Percentiles rank a stretch among this genome's conserved stretches.
phyloP scores from a whole-genome alignment of 2,329 filamentous ascomycete species.

The Orbilia ellipsospora region DNA sequence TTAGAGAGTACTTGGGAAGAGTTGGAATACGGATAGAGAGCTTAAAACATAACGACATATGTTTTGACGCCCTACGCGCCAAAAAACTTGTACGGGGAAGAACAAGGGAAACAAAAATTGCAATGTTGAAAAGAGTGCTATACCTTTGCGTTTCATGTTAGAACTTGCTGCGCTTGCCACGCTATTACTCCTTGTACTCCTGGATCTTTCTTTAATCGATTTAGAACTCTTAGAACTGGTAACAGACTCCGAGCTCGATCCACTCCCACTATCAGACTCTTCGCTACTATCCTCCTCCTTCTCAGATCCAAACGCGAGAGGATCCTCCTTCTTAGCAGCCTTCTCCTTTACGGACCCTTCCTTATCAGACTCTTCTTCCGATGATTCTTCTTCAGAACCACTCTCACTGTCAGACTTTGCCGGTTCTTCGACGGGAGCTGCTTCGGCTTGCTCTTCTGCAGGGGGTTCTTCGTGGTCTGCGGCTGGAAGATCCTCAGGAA shows the following conservation, averaged over 20 bases:
- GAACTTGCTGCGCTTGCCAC: conserved; percentile 38
- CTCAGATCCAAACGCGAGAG: conserved; percentile 42
- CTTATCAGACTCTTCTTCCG: conserved; percentile 37
- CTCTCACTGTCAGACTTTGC: conserved; percentile 34
- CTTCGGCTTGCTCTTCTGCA: conserved; percentile 33
- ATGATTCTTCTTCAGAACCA: conserved; percentile 37
- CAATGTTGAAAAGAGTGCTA: too few species aligned
- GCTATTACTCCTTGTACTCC: conserved; percentile 39
- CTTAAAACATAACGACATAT: too few species aligned
- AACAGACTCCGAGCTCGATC: conserved; percentile 40
- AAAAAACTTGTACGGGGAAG: too few species aligned
- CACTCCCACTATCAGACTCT: conserved; percentile 33
- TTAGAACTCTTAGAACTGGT: conserved; percentile 41
- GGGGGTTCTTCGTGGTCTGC: conserved; percentile 31
- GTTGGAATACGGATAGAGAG: too few species aligned
- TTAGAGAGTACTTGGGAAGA: conserved; percentile 12
- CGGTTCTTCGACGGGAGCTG: conserved; percentile 13
- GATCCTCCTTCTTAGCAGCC: conserved; percentile 32
- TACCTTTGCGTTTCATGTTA: conserved; percentile 54
- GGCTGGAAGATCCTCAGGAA: conserved; percentile 33
- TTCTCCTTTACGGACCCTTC: conserved; percentile 21
- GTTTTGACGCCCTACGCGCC: too few species aligned
- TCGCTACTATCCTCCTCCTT: conserved; percentile 36
- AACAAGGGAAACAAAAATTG: too few species aligned
- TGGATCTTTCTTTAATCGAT: conserved; percentile 24